Percentiles rank a stretch among this genome's conserved stretches.
phyloP scores from a whole-genome alignment of 306 rosid species.

The Ammopiptanthus mongolicus region DNA sequence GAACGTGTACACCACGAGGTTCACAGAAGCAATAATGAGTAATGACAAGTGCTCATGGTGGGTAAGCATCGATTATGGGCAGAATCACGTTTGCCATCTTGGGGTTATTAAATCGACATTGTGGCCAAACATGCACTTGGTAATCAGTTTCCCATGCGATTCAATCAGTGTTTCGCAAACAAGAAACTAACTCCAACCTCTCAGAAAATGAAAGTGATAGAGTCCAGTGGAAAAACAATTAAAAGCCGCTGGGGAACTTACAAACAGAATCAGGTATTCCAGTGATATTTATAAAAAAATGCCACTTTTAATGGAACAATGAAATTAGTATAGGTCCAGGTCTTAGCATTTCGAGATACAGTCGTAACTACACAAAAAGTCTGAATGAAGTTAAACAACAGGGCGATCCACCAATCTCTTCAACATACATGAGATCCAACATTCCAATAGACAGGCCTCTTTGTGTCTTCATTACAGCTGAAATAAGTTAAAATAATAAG shows the following conservation, averaged over 20 bases:
- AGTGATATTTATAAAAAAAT: background rate
- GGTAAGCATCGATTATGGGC: background rate
- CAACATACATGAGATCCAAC: slow-evolving; percentile 1
- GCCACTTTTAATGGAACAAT: background rate
- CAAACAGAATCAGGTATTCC: background rate
- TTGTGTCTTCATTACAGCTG: slow-evolving; percentile 13
- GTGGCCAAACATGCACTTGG: background rate
- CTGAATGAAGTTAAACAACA: slow-evolving; percentile 14
- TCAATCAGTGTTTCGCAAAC: background rate
- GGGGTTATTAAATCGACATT: background rate
- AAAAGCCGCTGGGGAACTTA: background rate
- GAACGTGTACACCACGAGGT: background rate
- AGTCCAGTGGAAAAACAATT: background rate
- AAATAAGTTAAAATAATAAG: background rate
- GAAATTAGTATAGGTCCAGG: background rate
- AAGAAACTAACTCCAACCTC: background rate
- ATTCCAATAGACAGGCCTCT: slow-evolving; percentile 1
- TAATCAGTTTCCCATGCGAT: background rate
- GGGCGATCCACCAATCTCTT: slow-evolving; percentile 3
- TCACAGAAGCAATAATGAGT: background rate
- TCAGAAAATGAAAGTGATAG: background rate
- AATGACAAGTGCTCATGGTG: background rate
- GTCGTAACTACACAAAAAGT: background rate
- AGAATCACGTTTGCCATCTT: background rate
- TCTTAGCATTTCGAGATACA: background rate